These are phyloP conservation scores for Annulohypoxylon moriforme DNA, from an alignment of 495 filamentous ascomycete genomes.

Conservation along the genomic window DNA sequence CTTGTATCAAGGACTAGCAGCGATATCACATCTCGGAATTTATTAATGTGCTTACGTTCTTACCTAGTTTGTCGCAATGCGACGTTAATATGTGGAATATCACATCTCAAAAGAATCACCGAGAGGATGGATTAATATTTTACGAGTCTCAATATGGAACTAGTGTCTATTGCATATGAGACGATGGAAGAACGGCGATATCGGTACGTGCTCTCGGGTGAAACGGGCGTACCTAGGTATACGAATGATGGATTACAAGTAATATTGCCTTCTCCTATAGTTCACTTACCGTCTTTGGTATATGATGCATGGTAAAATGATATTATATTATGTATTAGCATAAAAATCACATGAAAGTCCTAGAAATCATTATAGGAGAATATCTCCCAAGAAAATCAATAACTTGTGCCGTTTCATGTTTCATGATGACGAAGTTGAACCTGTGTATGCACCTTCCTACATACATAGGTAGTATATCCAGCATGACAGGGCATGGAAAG, in stretches of 20 bases:
- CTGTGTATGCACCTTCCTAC: background rate
- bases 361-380: background rate
- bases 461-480: background rate
- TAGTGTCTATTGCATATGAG: slow-evolving; percentile 28
- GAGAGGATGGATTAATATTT: slow-evolving; percentile 36
- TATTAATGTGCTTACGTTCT: slow-evolving; percentile 27
- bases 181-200: slow-evolving; percentile 30
- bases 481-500: background rate
- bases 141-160: slow-evolving; percentile 39
- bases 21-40: slow-evolving; percentile 36
- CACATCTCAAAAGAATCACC: slow-evolving; percentile 49
- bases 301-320: background rate
- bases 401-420: slow-evolving; percentile 17
- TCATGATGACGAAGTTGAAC: slow-evolving; percentile 12
- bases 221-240: slow-evolving; percentile 3
- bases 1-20: slow-evolving; percentile 17
- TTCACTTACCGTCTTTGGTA: background rate
- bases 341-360: background rate
- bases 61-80: slow-evolving; percentile 27
- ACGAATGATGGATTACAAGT: background rate
- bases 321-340: background rate
- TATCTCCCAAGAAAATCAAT: slow-evolving; percentile 3
- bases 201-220: slow-evolving; percentile 27
- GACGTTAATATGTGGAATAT: slow-evolving; percentile 41
- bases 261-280: slow-evolving; percentile 6